Evolutionary conservation across 768 basidiomycete genomes (phyloP).

Genomic region (Hortiboletus campestris): DNA sequence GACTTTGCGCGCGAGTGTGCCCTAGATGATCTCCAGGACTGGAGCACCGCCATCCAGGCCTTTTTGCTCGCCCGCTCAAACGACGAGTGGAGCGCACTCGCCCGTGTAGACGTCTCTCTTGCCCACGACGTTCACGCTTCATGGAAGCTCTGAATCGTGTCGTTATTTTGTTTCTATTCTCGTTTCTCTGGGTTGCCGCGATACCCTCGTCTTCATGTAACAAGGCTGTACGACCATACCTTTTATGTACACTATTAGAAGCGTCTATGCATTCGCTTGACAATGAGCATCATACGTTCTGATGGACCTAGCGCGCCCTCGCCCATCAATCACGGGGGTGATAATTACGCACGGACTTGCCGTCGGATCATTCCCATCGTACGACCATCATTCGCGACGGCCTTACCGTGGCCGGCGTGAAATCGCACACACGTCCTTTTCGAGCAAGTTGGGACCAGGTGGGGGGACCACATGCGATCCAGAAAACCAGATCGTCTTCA

Average conservation of each 20-base stretch:
- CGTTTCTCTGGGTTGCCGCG: neutral
- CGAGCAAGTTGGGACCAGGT: too few relatives aligned
- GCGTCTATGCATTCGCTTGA: neutral
- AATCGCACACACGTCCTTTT: too few relatives aligned
- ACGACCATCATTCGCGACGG: too few relatives aligned
- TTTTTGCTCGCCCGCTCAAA: slow-evolving; percentile 18
- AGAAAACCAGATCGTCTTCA: too few relatives aligned
- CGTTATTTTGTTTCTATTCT: neutral
- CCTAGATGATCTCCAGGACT: slow-evolving; percentile 31
- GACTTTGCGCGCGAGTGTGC: slow-evolving; percentile 30
- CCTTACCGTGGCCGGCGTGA: too few relatives aligned
- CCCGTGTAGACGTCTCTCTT: slow-evolving; percentile 18
- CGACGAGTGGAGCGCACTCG: slow-evolving; percentile 18
- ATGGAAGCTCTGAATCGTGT: slow-evolving; percentile 22
- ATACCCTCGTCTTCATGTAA: neutral
- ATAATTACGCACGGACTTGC: too few relatives aligned
- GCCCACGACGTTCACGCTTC: slow-evolving; percentile 14
- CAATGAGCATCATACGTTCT: too few relatives aligned
- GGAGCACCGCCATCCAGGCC: slow-evolving; percentile 19
- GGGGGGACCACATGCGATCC: too few relatives aligned
- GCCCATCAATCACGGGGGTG: too few relatives aligned
- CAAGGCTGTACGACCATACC: slow-evolving; percentile 2
- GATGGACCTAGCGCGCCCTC: too few relatives aligned
- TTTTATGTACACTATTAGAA: neutral
- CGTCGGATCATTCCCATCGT: too few relatives aligned